Conservation (phyloP, 768 basidiomycete species). For the Amanita exitialis region DNA sequence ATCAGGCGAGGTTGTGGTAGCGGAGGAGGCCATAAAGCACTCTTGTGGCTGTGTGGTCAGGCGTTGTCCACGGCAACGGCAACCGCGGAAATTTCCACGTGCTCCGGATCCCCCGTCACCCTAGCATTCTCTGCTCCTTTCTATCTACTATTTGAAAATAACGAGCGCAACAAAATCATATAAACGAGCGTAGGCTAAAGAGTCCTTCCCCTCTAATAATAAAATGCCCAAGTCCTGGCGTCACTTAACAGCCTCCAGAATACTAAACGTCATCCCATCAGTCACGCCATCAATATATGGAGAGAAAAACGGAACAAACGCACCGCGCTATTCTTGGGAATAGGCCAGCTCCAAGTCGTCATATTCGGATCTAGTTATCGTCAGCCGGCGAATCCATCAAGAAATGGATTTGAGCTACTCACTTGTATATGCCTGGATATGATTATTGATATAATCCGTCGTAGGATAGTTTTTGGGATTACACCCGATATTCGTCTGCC, state of each 20-base stretch:
- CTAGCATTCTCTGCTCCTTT: no score
- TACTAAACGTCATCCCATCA: background rate
- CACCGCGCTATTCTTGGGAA: conserved; percentile 28
- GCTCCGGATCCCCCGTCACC: no score
- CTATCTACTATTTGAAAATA: no score
- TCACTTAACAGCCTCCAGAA: background rate
- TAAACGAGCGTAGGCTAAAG: background rate
- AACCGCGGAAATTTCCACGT: no score
- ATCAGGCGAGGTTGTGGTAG: background rate
- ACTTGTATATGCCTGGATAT: conserved; percentile 52
- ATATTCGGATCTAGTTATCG: conserved; percentile 26
- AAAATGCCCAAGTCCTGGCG: no score
- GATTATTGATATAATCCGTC: conserved; percentile 45
- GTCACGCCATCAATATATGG: background rate
- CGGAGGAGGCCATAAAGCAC: background rate
- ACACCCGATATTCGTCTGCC: conserved; percentile 52
- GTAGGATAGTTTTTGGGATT: conserved; percentile 59
- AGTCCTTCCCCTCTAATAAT: no score
- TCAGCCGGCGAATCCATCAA: background rate
- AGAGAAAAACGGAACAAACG: conserved; percentile 5
- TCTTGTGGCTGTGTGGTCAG: background rate
- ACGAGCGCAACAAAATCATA: no score
- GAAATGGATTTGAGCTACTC: conserved; percentile 13
- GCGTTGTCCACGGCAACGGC: no score
- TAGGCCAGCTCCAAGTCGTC: conserved; percentile 31